These are phyloP conservation scores for Bipolaris sorokiniana DNA, from an alignment of 2,329 filamentous ascomycete genomes.

Conservation along the genomic window DNA sequence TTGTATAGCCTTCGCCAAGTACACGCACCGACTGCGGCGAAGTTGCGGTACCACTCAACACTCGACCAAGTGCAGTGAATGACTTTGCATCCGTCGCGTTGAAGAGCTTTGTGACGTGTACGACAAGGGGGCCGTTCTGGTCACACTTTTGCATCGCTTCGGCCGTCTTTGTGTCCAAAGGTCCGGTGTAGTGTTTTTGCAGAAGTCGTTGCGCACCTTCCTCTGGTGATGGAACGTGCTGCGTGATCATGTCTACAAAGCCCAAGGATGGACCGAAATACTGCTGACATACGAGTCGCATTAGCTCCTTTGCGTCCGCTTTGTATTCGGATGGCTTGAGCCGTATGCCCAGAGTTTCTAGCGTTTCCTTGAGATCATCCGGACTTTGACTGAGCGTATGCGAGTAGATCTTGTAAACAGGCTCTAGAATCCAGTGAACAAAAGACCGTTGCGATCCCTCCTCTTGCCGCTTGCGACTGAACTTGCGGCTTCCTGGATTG, in stretches of 20 bases:
- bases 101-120: slow-evolving; percentile 93
- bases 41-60: slow-evolving; percentile 88
- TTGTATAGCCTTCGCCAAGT: slow-evolving; percentile 91
- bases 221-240: slow-evolving; percentile 85
- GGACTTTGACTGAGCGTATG: slow-evolving; percentile 92
- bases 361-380: slow-evolving; percentile 78
- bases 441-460: slow-evolving; percentile 83
- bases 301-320: slow-evolving; percentile 83
- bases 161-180: slow-evolving; percentile 80
- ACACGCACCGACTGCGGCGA: slow-evolving; percentile 86
- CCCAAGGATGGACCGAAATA: slow-evolving; percentile 91
- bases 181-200: slow-evolving; percentile 90
- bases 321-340: slow-evolving; percentile 94
- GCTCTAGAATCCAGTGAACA: slow-evolving; percentile 92
- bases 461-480: slow-evolving; percentile 85
- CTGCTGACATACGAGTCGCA: slow-evolving; percentile 89
- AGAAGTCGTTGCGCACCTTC: slow-evolving; percentile 78
- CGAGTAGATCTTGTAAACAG: slow-evolving; percentile 96
- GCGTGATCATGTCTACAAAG: slow-evolving; percentile 93
- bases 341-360: slow-evolving; percentile 79
- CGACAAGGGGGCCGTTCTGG: slow-evolving; percentile 86
- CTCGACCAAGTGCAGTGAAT: slow-evolving; percentile 88
- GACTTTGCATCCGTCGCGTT: slow-evolving; percentile 87
- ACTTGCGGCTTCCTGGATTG: slow-evolving; percentile 87
- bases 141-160: slow-evolving; percentile 81